Evolutionary conservation across 495 filamentous ascomycete species (phyloP).

Genomic region (Neurospora cerealis): DNA sequence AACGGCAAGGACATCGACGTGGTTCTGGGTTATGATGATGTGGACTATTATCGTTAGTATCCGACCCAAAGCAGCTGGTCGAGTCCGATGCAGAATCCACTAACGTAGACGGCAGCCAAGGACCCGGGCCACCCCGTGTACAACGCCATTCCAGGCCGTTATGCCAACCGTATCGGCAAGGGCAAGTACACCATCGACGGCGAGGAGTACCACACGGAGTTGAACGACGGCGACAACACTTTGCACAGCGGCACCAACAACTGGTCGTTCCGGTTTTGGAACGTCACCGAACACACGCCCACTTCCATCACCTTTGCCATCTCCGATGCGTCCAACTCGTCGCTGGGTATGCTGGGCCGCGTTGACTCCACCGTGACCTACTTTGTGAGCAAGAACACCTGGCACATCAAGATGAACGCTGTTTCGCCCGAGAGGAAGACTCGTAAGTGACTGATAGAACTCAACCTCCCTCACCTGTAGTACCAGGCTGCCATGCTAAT

Average conservation of each 20-base stretch:
- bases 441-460: constrained; percentile 23
- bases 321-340: constrained; percentile 52
- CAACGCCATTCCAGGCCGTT: constrained; percentile 43
- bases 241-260: constrained; percentile 52
- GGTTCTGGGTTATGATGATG: constrained; percentile 43
- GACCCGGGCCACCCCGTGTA: constrained; percentile 41
- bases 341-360: constrained; percentile 61
- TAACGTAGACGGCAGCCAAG: constrained; percentile 22
- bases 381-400: constrained; percentile 40
- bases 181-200: constrained; percentile 42
- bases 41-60: constrained; percentile 36
- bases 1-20: constrained; percentile 44
- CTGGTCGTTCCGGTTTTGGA: constrained; percentile 46
- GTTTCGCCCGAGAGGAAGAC: constrained; percentile 39
- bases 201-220: constrained; percentile 36
- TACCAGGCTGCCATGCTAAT: constrained; percentile 25
- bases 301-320: constrained; percentile 73
- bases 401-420: constrained; percentile 46
- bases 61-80: background rate
- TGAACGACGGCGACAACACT: constrained; percentile 49
- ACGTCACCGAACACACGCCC: constrained; percentile 44
- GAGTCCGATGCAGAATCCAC: constrained; percentile 8
- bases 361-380: constrained; percentile 68
- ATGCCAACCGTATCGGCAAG: constrained; percentile 48
- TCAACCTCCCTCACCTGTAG: background rate